These are phyloP conservation scores for Areca catechu DNA, from an alignment of 176 grass and related monocot species.

Conservation along the genomic window DNA sequence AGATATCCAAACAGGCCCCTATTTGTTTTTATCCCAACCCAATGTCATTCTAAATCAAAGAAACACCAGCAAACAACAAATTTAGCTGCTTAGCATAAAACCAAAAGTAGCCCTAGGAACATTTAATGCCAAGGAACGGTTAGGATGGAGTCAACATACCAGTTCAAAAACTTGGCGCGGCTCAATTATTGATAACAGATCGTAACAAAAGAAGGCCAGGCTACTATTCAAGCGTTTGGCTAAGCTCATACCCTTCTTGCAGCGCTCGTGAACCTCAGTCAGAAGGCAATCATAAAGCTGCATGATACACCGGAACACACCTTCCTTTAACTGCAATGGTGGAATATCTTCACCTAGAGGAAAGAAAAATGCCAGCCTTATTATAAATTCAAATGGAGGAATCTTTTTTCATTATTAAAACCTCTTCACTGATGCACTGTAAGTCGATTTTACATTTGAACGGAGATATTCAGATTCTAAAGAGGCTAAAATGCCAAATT, in stretches of 20 bases:
- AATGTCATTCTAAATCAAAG: too few species aligned
- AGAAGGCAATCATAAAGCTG: constrained; percentile 98
- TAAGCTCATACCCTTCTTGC: constrained; percentile 95
- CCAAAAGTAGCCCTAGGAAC: too few species aligned
- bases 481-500: too few species aligned
- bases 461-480: too few species aligned
- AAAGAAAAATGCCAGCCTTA: constrained; percentile 14
- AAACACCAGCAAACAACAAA: too few species aligned
- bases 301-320: constrained; percentile 89
- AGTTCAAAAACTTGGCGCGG: constrained; percentile 99
- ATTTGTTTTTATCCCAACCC: too few species aligned
- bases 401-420: neutral
- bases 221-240: constrained; percentile 96
- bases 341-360: constrained; percentile 88
- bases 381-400: neutral
- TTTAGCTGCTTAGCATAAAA: too few species aligned
- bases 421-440: too few species aligned
- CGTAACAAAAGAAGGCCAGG: constrained; percentile 96
- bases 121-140: too few species aligned
- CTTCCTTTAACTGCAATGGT: constrained; percentile 93
- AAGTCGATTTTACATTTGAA: too few species aligned
- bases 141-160: constrained; percentile 33
- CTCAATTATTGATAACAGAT: constrained; percentile 91
- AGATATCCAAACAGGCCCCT: too few species aligned
- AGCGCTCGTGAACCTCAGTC: constrained; percentile 97